These are phyloP conservation scores for Geotrichum phurueaensis DNA, from an alignment of 1,139 yeast species.

Conservation along the genomic window DNA sequence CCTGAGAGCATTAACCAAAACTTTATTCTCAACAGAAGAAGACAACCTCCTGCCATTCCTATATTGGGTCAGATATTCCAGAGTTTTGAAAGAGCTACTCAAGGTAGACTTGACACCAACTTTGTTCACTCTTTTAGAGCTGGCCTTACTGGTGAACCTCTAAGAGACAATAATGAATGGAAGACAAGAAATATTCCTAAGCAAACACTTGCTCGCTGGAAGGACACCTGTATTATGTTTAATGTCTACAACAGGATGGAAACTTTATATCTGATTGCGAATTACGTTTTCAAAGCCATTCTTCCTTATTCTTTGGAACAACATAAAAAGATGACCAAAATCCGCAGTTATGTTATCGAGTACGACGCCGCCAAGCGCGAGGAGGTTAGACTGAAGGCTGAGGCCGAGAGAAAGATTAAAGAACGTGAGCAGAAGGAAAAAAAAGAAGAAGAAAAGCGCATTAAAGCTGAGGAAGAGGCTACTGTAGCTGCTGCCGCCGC, in stretches of 20 bases:
- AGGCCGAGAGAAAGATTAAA: conserved; percentile 31
- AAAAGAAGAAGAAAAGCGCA: conserved; percentile 32
- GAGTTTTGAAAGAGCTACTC: conserved; percentile 3
- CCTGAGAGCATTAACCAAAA: conserved; percentile 2
- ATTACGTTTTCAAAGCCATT: conserved; percentile 42
- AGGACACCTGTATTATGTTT: conserved; percentile 49
- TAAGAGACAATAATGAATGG: conserved; percentile 10
- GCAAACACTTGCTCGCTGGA: conserved; percentile 68
- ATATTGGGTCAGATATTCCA: conserved; percentile 12
- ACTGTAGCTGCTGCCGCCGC: conserved; percentile 21
- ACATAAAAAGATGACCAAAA: conserved; percentile 36
- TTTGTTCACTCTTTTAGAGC: conserved; percentile 8
- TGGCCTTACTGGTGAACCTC: conserved; percentile 19
- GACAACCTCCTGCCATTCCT: not conserved
- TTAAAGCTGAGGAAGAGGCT: conserved; percentile 20
- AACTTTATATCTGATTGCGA: conserved; percentile 45
- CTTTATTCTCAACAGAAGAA: not conserved
- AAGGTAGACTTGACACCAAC: conserved; percentile 1
- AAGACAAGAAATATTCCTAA: conserved; percentile 35
- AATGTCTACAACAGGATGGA: conserved; percentile 42
- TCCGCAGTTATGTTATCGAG: conserved; percentile 13
- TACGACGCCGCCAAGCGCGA: conserved; percentile 23
- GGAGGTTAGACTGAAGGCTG: conserved; percentile 35
- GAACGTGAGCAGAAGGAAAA: conserved; percentile 25
- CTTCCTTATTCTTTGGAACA: conserved; percentile 34